Percentiles rank a stretch among this genome's conserved stretches.
These are phyloP conservation scores for Albifimbria verrucaria DNA, from an alignment of 2,329 filamentous ascomycete genomes.

Conservation along the genomic window DNA sequence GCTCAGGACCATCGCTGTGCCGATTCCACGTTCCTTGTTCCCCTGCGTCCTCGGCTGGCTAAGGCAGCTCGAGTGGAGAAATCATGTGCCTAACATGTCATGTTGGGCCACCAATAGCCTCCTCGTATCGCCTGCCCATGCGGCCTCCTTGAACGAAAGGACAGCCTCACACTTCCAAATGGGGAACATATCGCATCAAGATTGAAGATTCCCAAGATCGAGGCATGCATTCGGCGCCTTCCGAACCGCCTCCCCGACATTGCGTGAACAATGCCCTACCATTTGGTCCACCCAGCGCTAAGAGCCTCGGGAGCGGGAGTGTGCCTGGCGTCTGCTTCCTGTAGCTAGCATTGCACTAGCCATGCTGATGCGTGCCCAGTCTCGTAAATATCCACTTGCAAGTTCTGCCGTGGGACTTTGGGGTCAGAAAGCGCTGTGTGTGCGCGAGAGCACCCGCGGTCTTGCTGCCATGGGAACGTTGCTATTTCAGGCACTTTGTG, in stretches of 20 bases:
- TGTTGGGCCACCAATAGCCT: background rate
- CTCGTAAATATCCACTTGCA: background rate
- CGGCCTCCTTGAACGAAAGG: background rate
- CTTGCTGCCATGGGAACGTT: no score
- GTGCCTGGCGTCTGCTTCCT: background rate
- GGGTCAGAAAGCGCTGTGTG: no score
- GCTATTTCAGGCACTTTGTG: no score
- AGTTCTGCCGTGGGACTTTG: no score
- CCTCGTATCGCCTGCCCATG: background rate
- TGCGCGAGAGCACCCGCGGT: no score
- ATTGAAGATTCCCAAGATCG: background rate
- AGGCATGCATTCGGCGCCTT: background rate
- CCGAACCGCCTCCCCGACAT: background rate
- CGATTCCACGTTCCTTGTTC: background rate
- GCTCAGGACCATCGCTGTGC: background rate
- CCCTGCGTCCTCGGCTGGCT: background rate
- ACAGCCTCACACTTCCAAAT: background rate
- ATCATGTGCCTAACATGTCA: background rate
- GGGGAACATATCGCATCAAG: background rate
- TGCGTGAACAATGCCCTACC: background rate
- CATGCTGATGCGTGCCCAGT: background rate
- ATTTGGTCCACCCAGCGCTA: background rate
- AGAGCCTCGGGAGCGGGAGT: background rate
- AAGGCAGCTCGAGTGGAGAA: background rate
- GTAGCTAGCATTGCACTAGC: background rate